These are phyloP conservation scores for Aureobasidium melanogenum DNA, from an alignment of 2,329 filamentous ascomycete genomes.

Conservation along the genomic window DNA sequence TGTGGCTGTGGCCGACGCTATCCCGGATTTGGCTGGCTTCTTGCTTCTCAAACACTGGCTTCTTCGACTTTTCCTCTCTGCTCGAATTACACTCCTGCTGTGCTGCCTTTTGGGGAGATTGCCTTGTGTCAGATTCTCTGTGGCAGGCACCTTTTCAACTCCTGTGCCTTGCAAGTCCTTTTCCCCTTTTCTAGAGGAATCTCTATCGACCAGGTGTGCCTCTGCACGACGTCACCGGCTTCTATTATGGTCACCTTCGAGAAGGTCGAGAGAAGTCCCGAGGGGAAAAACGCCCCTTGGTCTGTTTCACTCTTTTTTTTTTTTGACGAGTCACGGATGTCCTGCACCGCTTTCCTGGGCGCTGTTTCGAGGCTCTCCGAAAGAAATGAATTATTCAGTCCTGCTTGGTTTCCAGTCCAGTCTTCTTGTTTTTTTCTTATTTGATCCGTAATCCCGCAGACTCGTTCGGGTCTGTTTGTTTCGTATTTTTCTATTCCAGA, in stretches of 20 bases:
- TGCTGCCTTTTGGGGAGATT: conserved; percentile 8
- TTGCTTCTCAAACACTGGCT: background rate
- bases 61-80: conserved; percentile 1
- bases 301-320: conserved; percentile 10
- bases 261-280: conserved; percentile 6
- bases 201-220: background rate
- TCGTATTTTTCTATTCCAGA: background rate
- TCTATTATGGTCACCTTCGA: background rate
- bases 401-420: background rate
- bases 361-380: conserved; percentile 4
- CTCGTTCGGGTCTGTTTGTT: background rate
- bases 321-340: conserved; percentile 4
- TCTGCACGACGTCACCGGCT: conserved; percentile 1
- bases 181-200: background rate
- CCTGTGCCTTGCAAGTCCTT: background rate
- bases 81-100: conserved; percentile 8
- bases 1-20: conserved; percentile 6
- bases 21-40: background rate
- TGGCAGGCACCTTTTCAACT: background rate
- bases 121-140: conserved; percentile 7
- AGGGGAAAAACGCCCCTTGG: conserved; percentile 1
- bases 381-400: background rate
- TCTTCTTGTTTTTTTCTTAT: too few species aligned
- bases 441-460: background rate
- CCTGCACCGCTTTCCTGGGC: conserved; percentile 4